Percentiles rank a stretch among this genome's conserved stretches.
These are phyloP conservation scores for Aspergillus terreus DNA, from an alignment of 2,329 filamentous ascomycete genomes.

Conservation along the genomic window DNA sequence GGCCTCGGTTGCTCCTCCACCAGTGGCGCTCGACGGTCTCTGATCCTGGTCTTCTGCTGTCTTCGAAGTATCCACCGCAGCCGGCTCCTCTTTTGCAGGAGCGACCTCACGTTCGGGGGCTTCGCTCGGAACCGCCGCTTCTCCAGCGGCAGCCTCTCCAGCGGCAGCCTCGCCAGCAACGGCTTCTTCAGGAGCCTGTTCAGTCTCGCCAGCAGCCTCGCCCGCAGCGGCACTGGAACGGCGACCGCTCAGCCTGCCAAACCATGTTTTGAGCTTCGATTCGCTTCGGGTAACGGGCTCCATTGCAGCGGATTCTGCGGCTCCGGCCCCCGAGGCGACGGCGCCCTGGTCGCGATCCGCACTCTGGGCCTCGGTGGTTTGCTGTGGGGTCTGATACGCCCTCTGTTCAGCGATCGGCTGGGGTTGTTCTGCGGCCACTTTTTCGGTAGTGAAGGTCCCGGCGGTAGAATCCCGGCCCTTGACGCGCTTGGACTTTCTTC, in stretches of 20 bases:
- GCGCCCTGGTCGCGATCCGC: conserved; percentile 1
- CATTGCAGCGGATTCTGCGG: conserved; percentile 5
- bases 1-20: not conserved
- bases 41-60: not conserved
- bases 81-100: not conserved
- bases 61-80: not conserved
- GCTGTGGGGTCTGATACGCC: conserved; percentile 4
- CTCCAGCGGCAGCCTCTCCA: not conserved
- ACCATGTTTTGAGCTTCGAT: conserved; percentile 34
- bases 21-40: not conserved
- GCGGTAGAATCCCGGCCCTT: conserved; percentile 12
- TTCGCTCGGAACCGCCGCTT: not conserved
- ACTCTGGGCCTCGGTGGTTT: conserved; percentile 6
- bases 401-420: conserved; percentile 2
- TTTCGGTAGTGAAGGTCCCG: conserved; percentile 4
- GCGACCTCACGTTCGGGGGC: not conserved
- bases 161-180: not conserved
- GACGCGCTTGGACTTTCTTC: conserved; percentile 23
- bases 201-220: not conserved
- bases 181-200: not conserved
- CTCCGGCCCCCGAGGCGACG: conserved; percentile 3
- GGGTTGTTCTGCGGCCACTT: not conserved
- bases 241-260: conserved; percentile 27
- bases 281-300: conserved; percentile 16
- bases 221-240: conserved; percentile 23